A percentile compares a stretch with the other conserved stretches of the same genome.
These are phyloP conservation scores for Ogataea hybrid DNA, from an alignment of 1,139 yeast genomes.

Conservation along the genomic window DNA sequence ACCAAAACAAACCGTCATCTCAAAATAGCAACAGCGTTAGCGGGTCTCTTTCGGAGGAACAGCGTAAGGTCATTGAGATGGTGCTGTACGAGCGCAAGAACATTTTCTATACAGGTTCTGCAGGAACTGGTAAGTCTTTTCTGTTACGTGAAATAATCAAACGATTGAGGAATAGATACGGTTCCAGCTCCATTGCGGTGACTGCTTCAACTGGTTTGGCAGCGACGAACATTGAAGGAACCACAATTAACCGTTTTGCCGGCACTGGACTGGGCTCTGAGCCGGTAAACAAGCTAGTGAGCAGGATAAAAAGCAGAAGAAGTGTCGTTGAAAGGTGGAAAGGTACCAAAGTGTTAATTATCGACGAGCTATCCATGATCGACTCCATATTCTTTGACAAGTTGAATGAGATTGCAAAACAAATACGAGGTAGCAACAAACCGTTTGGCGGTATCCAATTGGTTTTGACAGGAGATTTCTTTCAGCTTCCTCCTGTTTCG, in stretches of 20 bases:
- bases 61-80: conserved; percentile 47
- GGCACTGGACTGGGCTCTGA: conserved; percentile 75
- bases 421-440: conserved; percentile 40
- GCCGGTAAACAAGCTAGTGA: conserved; percentile 41
- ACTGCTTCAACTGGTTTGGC: conserved; percentile 95
- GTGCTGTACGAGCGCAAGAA: conserved; percentile 49
- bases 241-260: conserved; percentile 73
- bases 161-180: conserved; percentile 40
- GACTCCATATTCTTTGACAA: conserved; percentile 67
- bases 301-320: conserved; percentile 45
- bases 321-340: conserved; percentile 55
- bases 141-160: conserved; percentile 60
- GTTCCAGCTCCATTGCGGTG: conserved; percentile 59
- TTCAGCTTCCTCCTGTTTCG: conserved; percentile 81
- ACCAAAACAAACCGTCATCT: conserved; percentile 7
- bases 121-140: conserved; percentile 86
- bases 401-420: conserved; percentile 58
- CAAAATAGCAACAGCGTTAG: background rate
- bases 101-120: conserved; percentile 75
- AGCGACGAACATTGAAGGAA: conserved; percentile 84
- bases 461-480: conserved; percentile 79
- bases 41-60: conserved; percentile 39
- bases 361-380: conserved; percentile 85
- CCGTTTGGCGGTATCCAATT: conserved; percentile 87
- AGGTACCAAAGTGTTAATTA: conserved; percentile 57